Base-by-base conservation (phyloP, 2,329 filamentous ascomycete genomes). In the Neonectria sp. region DNA sequence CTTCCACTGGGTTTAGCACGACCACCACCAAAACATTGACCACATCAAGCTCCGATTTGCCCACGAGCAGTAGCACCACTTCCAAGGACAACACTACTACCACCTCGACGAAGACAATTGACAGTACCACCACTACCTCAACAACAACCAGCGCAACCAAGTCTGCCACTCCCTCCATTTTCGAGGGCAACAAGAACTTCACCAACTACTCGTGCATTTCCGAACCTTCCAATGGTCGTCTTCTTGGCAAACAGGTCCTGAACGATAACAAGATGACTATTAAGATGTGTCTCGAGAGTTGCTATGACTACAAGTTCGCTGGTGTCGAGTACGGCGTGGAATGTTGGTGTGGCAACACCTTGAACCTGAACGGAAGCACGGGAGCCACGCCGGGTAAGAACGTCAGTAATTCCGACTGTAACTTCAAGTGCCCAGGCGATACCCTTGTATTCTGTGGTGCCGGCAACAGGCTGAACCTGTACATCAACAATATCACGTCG, bases 321-420 rank as follows among this genome's bases (percentile, higher is more conserved):
- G 81, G 81, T 11, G 75, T 82, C 4, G 79, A 83, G 57, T 82
- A 82, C 35, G 79, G 79, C 7, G 74, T 73, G 2, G 81, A 83
- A 25, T 83, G 81, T 29, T 82, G 79, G 76, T 83, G 81, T 48
- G 79, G 79, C 6, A 76, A 81, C 55, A 52, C 59, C 1, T 62
- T 82, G 11, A 75, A 76, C 27, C 71, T 78, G 29, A 70, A 71
- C 6, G 79, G 78, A 0, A 73, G 65, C 64, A 33, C 60, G 6
- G 63, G 66, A 11, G 55, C 69, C 1, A 69, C 61, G 2, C 73
- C 75, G 0, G 79, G 77, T 0, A 75, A 73, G 60, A 81, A 80
- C 46, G 73, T 79, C 2, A 75, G 74, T 0, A 68, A 76, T 60
- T 49, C 71, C 0, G 71, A 81, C 27, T 83, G 81, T 57, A 77